Evolutionary conservation across 495 filamentous ascomycete genomes (phyloP).

Genomic region (Corynascus novoguineensis): DNA sequence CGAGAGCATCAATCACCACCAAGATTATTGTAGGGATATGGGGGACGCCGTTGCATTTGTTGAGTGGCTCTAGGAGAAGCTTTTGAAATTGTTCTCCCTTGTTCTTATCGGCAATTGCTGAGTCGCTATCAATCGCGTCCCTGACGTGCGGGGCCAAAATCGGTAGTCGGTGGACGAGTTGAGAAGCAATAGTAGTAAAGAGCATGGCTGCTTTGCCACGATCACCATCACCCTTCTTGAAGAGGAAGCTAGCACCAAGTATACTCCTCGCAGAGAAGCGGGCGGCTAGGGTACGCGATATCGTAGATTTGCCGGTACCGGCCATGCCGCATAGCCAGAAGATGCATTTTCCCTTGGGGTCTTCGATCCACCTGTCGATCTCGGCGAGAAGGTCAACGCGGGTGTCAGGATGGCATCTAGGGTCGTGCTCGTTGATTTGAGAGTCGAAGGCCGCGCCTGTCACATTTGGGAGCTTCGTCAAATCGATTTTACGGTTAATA

Average conservation of each 20-base stretch:
- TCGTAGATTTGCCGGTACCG: conserved; percentile 45
- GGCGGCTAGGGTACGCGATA: conserved; percentile 37
- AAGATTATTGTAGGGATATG: background rate
- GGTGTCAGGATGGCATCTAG: conserved; percentile 25
- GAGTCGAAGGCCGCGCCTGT: conserved; percentile 28
- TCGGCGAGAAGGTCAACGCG: conserved; percentile 24
- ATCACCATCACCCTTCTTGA: conserved; percentile 44
- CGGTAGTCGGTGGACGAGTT: conserved; percentile 34
- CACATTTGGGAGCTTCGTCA: conserved; percentile 9
- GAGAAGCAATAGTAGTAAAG: conserved; percentile 42
- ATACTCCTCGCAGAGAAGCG: conserved; percentile 11
- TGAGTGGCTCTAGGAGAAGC: conserved; percentile 42
- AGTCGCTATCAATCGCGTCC: conserved; percentile 36
- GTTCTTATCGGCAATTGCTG: conserved; percentile 33
- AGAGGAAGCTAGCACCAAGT: conserved; percentile 47
- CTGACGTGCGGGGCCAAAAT: conserved; percentile 29
- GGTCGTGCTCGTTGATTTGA: conserved; percentile 26
- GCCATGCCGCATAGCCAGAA: conserved; percentile 47
- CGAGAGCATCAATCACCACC: conserved; percentile 50
- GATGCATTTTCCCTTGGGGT: conserved; percentile 23
- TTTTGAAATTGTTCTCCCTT: conserved; percentile 45
- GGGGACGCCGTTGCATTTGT: background rate
- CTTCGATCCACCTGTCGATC: conserved; percentile 18
- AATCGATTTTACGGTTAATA: background rate
- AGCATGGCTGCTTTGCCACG: conserved; percentile 36